A percentile compares a stretch with the other conserved stretches of the same genome.
phyloP scores from a whole-genome alignment of 345 rosid species.

The Clarkia xantiana region DNA sequence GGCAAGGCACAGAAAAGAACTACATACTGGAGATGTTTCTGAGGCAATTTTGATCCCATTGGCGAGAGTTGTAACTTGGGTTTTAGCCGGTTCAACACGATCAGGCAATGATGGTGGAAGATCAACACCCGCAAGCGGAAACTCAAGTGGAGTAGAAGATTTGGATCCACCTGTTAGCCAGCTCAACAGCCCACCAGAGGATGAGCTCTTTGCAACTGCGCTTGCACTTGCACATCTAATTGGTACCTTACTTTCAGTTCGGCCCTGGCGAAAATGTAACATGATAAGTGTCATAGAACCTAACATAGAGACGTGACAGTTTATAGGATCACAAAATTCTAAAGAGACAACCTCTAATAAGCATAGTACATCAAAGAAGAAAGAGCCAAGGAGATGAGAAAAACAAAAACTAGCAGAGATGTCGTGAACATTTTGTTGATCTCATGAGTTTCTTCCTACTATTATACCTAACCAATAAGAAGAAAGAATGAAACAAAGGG shows the following conservation, averaged over 20 bases:
- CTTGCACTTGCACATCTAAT: conserved; percentile 39
- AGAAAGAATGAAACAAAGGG: no score
- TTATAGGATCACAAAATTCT: neutral
- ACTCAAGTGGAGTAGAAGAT: conserved; percentile 18
- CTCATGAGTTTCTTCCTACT: no score
- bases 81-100: conserved; percentile 43
- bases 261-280: conserved; percentile 12
- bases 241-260: conserved; percentile 9
- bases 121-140: conserved; percentile 46
- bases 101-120: conserved; percentile 61
- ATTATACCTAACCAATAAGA: no score
- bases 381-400: no score
- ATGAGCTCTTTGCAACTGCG: conserved; percentile 37
- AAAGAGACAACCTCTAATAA: no score
- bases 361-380: no score
- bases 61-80: conserved; percentile 43
- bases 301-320: no score
- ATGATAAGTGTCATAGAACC: neutral
- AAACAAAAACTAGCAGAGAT: no score
- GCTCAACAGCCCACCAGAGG: conserved; percentile 39
- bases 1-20: neutral
- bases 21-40: conserved; percentile 35
- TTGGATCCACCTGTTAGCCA: conserved; percentile 48
- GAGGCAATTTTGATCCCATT: conserved; percentile 32
- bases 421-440: no score